A percentile compares a stretch with the other conserved stretches of the same genome.
Conservation (phyloP, 768 basidiomycete species). For the Tylopilus felleus region DNA sequence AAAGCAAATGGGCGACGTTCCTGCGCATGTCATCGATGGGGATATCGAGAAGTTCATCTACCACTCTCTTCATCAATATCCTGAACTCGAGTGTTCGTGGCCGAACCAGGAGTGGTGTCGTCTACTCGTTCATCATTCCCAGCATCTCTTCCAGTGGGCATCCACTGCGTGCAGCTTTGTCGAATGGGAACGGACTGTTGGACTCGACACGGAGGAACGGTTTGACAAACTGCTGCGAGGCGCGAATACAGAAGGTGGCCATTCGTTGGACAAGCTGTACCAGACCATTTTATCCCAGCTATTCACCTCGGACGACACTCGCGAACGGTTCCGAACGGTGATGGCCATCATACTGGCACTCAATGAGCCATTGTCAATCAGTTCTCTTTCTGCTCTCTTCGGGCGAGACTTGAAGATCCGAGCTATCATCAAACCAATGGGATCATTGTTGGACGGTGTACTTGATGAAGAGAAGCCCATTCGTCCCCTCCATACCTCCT, state of each 20-base stretch:
- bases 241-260: no score
- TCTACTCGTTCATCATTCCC: slow-evolving; percentile 14
- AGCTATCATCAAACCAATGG: background rate
- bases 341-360: no score
- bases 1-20: background rate
- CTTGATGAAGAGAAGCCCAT: background rate
- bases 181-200: no score
- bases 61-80: background rate
- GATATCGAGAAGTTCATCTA: slow-evolving; percentile 6
- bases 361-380: no score
- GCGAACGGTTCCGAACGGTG: no score
- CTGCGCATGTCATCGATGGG: background rate
- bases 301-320: background rate
- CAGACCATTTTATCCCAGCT: background rate
- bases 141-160: slow-evolving; percentile 25
- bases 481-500: background rate
- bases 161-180: no score
- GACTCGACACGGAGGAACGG: no score
- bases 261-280: background rate
- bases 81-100: background rate
- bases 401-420: background rate
- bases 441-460: background rate
- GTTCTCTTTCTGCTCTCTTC: no score
- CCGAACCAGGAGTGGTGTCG: slow-evolving; percentile 14
- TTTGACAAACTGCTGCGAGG: no score